These are phyloP conservation scores for Purshia tridentata DNA, from an alignment of 306 rosid species.

Conservation along the genomic window DNA sequence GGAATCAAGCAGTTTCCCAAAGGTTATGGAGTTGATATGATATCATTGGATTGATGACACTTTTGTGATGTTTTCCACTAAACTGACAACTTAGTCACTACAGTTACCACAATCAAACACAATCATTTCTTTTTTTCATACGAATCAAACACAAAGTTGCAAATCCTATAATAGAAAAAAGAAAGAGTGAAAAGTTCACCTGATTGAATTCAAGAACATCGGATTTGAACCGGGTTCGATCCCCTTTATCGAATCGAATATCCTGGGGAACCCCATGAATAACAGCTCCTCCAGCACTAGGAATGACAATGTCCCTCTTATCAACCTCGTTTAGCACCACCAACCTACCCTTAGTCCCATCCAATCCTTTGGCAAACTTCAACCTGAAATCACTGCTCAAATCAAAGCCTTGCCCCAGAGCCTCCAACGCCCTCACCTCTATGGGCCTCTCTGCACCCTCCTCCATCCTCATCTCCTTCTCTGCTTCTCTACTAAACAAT, in stretches of 20 bases:
- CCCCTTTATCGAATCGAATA: constrained; percentile 89
- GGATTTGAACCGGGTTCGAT: constrained; percentile 84
- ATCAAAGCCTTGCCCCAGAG: constrained; percentile 88
- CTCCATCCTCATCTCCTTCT: constrained; percentile 32
- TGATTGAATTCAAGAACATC: constrained; percentile 90
- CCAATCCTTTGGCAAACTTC: constrained; percentile 69
- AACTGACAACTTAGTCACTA: background rate
- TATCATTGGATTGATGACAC: background rate
- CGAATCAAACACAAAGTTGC: background rate
- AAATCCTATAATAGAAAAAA: background rate
- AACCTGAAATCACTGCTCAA: constrained; percentile 77
- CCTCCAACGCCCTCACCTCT: constrained; percentile 65
- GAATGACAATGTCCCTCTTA: constrained; percentile 72
- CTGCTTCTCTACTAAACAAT: background rate
- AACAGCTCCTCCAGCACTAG: constrained; percentile 54
- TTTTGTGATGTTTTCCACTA: background rate
- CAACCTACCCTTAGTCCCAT: constrained; percentile 45
- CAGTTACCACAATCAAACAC: background rate
- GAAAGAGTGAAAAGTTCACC: constrained; percentile 29
- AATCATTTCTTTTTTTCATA: no score
- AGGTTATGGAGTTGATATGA: background rate
- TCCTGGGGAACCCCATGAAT: constrained; percentile 73
- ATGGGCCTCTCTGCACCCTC: constrained; percentile 34
- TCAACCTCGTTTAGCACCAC: constrained; percentile 66
- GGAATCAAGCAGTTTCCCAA: background rate